These are phyloP conservation scores for Venturia asperata DNA, from an alignment of 2,329 filamentous ascomycete species.

Conservation along the genomic window DNA sequence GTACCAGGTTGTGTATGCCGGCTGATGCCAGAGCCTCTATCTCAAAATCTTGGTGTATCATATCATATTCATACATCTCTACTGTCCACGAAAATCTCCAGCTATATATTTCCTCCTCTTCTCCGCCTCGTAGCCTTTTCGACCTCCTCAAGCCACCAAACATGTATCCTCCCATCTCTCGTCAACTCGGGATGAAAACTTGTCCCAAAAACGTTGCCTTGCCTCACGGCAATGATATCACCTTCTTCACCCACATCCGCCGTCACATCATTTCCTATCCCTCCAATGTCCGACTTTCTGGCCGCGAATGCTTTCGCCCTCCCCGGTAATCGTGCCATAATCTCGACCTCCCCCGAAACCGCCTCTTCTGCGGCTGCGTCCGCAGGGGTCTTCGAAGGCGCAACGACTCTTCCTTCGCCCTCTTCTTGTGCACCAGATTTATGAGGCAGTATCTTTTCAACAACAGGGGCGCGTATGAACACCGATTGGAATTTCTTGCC, in stretches of 20 bases:
- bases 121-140: conserved; percentile 6
- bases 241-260: conserved; percentile 47
- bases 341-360: conserved; percentile 46
- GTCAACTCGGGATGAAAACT: conserved; percentile 96
- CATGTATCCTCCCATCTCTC: conserved; percentile 77
- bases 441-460: conserved; percentile 66
- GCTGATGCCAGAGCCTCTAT: not conserved
- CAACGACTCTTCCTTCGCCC: conserved; percentile 46
- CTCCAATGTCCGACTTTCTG: not conserved
- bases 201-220: conserved; percentile 87
- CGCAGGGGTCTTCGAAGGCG: conserved; percentile 46
- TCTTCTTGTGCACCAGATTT: conserved; percentile 43
- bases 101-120: not conserved
- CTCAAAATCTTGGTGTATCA: not conserved
- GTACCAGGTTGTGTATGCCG: too few species aligned
- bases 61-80: not conserved
- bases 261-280: conserved; percentile 38
- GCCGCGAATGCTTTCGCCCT: conserved; percentile 41
- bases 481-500: conserved; percentile 64
- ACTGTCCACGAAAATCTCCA: not conserved
- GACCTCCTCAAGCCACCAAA: conserved; percentile 84
- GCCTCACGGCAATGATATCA: conserved; percentile 81
- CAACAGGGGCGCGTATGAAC: conserved; percentile 91
- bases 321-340: conserved; percentile 51
- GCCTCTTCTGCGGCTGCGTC: conserved; percentile 40